Conservation (phyloP, 208 protist genomes). For the Phytomonas francai region DNA sequence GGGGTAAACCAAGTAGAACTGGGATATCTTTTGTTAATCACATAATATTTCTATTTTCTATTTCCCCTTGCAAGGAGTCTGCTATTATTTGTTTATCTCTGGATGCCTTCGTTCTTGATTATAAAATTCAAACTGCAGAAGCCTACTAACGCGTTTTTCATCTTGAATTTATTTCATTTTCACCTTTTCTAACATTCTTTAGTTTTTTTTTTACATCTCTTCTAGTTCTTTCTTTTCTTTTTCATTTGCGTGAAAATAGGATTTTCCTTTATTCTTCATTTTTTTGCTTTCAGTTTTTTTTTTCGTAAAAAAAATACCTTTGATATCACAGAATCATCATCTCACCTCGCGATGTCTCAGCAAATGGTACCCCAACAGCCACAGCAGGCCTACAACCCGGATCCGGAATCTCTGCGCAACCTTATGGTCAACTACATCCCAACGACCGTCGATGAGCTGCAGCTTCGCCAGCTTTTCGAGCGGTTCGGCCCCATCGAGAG, state of each 20-base stretch:
- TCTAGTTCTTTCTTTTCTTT: conserved; percentile 7
- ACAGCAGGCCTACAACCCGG: conserved; percentile 37
- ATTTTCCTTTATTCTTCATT: conserved; percentile 13
- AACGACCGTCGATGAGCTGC: conserved; percentile 73
- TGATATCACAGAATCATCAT: background rate
- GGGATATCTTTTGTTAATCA: conserved; percentile 5
- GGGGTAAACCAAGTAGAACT: background rate
- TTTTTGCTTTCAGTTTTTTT: conserved; percentile 1
- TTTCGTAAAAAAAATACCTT: background rate
- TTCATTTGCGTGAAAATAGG: conserved; percentile 3
- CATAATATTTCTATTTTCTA: conserved; percentile 1
- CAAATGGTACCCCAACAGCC: conserved; percentile 30
- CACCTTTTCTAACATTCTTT: background rate
- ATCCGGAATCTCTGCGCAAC: conserved; percentile 73
- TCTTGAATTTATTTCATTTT: conserved; percentile 3
- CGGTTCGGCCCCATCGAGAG: conserved; percentile 79
- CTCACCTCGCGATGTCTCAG: conserved; percentile 24
- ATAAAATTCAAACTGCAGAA: too few species aligned
- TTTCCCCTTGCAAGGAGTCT: background rate
- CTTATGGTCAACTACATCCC: conserved; percentile 90
- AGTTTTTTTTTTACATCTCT: conserved; percentile 10
- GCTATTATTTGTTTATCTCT: too few species aligned
- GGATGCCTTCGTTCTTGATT: too few species aligned
- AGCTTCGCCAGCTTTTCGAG: conserved; percentile 81
- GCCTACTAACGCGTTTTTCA: background rate